Percentiles rank a stretch among this genome's conserved stretches.
These are phyloP conservation scores for Danielia reshetovae DNA, from an alignment of 805 yeast species.

Conservation along the genomic window DNA sequence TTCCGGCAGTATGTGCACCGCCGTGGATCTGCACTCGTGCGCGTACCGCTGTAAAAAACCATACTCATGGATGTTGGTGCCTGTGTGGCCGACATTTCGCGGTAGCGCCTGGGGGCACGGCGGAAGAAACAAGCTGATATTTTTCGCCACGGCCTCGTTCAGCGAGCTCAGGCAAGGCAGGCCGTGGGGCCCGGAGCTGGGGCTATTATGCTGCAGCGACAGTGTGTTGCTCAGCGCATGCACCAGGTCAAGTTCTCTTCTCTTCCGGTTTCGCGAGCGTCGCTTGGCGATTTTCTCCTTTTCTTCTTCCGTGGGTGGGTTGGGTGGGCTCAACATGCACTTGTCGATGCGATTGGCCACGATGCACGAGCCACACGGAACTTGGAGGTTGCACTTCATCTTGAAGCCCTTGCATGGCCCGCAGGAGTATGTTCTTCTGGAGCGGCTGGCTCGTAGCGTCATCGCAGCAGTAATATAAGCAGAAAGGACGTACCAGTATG, in stretches of 20 bases:
- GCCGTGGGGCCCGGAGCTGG: not conserved
- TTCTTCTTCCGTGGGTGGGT: constrained; percentile 42
- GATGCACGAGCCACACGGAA: constrained; percentile 46
- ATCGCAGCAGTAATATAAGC: too few species aligned
- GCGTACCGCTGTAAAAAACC: too few species aligned
- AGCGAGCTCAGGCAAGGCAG: not conserved
- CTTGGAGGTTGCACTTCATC: constrained; percentile 48
- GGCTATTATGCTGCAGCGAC: not conserved
- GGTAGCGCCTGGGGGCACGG: too few species aligned
- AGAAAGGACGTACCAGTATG: too few species aligned
- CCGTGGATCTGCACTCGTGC: too few species aligned
- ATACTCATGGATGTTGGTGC: not conserved
- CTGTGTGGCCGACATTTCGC: too few species aligned
- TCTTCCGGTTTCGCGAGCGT: constrained; percentile 5
- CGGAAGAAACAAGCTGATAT: too few species aligned
- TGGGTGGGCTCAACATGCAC: constrained; percentile 39
- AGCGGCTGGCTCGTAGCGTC: too few species aligned
- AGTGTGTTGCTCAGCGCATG: not conserved
- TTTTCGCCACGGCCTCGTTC: too few species aligned
- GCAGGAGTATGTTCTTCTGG: constrained; percentile 51
- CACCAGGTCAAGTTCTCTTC: not conserved
- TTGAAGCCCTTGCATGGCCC: constrained; percentile 54
- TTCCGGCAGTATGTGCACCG: too few species aligned
- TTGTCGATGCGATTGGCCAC: constrained; percentile 34
- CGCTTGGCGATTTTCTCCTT: constrained; percentile 27